phyloP scores from a whole-genome alignment of 2,329 filamentous ascomycete species.

The Onygenales sp. region DNA sequence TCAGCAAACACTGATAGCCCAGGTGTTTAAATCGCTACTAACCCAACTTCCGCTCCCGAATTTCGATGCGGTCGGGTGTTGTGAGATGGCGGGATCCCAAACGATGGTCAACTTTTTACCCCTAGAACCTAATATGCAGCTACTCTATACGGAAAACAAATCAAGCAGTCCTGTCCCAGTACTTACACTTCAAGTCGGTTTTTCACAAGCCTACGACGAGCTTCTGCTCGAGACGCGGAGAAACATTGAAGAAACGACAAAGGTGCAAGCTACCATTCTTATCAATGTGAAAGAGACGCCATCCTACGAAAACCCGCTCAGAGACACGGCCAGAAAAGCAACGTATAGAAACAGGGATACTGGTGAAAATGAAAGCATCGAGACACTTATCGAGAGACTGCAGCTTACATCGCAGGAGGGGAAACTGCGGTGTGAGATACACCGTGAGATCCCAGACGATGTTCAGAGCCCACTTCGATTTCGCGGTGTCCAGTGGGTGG shows the following conservation, averaged over 20 bases:
- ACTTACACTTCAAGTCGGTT: neutral
- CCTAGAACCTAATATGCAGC: neutral
- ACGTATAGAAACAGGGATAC: neutral
- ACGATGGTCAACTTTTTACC: no score
- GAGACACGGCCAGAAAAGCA: neutral
- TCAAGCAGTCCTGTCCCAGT: neutral
- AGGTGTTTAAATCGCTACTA: neutral
- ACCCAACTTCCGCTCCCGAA: neutral
- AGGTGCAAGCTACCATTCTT: neutral
- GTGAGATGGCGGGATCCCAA: no score
- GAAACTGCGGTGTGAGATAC: neutral
- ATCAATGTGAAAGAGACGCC: neutral
- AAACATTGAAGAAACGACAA: neutral
- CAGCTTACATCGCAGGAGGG: neutral
- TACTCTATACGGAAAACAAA: neutral
- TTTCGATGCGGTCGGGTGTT: neutral
- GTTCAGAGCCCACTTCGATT: neutral
- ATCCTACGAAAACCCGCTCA: neutral
- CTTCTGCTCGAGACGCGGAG: neutral
- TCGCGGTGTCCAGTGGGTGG: neutral
- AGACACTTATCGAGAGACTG: neutral
- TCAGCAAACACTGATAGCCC: neutral
- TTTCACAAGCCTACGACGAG: neutral
- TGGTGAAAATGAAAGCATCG: neutral
- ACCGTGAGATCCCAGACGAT: neutral